phyloP scores from a whole-genome alignment of 1,284 basidiomycete species.

The Lentinula novae-zelandiae region DNA sequence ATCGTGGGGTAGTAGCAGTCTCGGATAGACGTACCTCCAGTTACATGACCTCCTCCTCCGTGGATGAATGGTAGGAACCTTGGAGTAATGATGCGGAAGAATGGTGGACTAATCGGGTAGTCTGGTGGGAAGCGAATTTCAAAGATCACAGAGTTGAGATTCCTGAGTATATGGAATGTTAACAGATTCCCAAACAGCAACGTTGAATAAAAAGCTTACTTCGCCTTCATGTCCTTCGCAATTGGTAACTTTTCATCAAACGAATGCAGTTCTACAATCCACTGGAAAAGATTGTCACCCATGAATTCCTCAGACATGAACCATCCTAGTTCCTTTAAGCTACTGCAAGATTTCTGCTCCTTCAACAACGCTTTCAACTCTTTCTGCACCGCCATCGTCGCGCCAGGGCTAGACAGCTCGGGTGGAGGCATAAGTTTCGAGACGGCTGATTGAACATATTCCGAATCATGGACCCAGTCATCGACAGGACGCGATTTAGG shows the following conservation, averaged over 20 bases:
- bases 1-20: not conserved
- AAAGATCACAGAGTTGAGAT: slow-evolving; percentile 57
- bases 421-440: slow-evolving; percentile 52
- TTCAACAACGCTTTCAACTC: slow-evolving; percentile 53
- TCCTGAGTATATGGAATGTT: slow-evolving; percentile 24
- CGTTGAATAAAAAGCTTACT: slow-evolving; percentile 30
- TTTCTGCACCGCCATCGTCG: slow-evolving; percentile 50
- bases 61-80: slow-evolving; percentile 59
- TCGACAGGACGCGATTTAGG: slow-evolving; percentile 25
- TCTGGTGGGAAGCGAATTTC: slow-evolving; percentile 59
- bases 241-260: slow-evolving; percentile 54
- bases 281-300: slow-evolving; percentile 62
- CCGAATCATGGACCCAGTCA: slow-evolving; percentile 52
- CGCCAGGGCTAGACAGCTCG: slow-evolving; percentile 41
- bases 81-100: slow-evolving; percentile 60
- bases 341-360: slow-evolving; percentile 47
- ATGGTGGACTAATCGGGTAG: slow-evolving; percentile 57
- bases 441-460: slow-evolving; percentile 42
- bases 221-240: slow-evolving; percentile 48
- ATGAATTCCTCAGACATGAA: slow-evolving; percentile 56
- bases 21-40: slow-evolving; percentile 38
- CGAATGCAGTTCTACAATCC: slow-evolving; percentile 66
- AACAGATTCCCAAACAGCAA: not conserved
- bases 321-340: slow-evolving; percentile 55
- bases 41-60: slow-evolving; percentile 62